phyloP scores from a whole-genome alignment of 2,329 filamentous ascomycete genomes.

The Drechmeria coniospora region DNA sequence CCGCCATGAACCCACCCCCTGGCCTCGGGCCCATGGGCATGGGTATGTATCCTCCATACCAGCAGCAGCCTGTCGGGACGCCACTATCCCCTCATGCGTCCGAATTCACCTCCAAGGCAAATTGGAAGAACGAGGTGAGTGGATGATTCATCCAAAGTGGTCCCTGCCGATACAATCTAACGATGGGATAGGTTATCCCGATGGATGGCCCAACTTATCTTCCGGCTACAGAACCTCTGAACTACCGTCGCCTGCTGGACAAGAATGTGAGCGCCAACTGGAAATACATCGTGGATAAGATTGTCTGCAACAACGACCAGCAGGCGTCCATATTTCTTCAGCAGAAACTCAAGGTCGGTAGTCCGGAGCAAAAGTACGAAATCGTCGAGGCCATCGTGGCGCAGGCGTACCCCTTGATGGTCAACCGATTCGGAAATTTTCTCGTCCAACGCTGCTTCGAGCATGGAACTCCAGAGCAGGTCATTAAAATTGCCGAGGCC shows the following conservation, averaged over 20 bases:
- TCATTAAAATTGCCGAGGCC: conserved; percentile 84
- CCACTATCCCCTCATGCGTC: conserved; percentile 58
- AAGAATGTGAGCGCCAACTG: conserved; percentile 96
- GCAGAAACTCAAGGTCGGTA: conserved; percentile 96
- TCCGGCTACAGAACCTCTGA: conserved; percentile 77
- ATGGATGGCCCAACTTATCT: conserved; percentile 62
- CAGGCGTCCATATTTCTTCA: conserved; percentile 98
- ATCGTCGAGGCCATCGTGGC: conserved; percentile 94
- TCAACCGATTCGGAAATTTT: conserved; percentile 98
- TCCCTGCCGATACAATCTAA: too few species aligned
- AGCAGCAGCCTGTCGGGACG: conserved; percentile 44
- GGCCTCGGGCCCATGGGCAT: conserved; percentile 22
- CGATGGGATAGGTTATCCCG: conserved; percentile 26
- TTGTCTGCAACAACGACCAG: conserved; percentile 97
- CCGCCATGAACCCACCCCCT: conserved; percentile 17
- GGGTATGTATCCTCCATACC: conserved; percentile 31
- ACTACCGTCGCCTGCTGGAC: conserved; percentile 88
- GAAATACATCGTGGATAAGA: conserved; percentile 99
- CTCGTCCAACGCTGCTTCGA: conserved; percentile 97
- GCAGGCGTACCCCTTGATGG: conserved; percentile 89
- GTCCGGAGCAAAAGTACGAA: conserved; percentile 86
- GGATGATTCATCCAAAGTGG: too few species aligned
- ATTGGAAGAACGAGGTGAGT: conserved; percentile 42
- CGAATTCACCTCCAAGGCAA: conserved; percentile 48
- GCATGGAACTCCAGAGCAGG: conserved; percentile 86